phyloP scores from a whole-genome alignment of 2,329 filamentous ascomycete genomes.

The Cladosporium sp. region DNA sequence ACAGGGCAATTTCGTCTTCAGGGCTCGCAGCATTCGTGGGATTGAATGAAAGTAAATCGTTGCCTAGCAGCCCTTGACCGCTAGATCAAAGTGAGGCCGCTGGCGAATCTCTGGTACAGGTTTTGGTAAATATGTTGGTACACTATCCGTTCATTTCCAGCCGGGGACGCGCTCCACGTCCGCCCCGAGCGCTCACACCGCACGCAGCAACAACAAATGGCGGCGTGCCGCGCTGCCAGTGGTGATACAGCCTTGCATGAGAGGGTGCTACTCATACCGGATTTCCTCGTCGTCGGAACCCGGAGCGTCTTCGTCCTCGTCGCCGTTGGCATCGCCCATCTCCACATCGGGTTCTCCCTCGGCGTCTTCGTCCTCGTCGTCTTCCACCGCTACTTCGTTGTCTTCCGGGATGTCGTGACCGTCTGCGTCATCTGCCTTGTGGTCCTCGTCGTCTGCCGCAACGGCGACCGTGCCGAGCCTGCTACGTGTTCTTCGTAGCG shows the following conservation, averaged over 20 bases:
- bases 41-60: conserved; percentile 2
- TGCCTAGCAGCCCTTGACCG: conserved; percentile 9
- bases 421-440: conserved; percentile 25
- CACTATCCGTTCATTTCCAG: conserved; percentile 13
- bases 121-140: conserved; percentile 6
- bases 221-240: background rate
- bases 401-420: conserved; percentile 28
- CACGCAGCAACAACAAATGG: background rate
- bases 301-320: conserved; percentile 20
- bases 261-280: conserved; percentile 22
- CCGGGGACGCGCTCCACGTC: background rate
- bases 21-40: background rate
- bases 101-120: conserved; percentile 7
- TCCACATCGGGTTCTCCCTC: conserved; percentile 16
- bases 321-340: conserved; percentile 12
- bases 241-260: conserved; percentile 5
- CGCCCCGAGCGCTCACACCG: conserved; percentile 6
- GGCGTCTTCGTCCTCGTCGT: conserved; percentile 18
- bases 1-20: background rate
- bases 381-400: conserved; percentile 21
- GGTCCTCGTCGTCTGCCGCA: conserved; percentile 26
- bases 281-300: conserved; percentile 28
- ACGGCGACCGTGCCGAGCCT: conserved; percentile 38
- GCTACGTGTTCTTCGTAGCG: conserved; percentile 38
- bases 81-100: background rate